A percentile compares a stretch with the other conserved stretches of the same genome.
phyloP scores from a whole-genome alignment of 2,329 filamentous ascomycete species.

The Fusarium pseudonygamai region DNA sequence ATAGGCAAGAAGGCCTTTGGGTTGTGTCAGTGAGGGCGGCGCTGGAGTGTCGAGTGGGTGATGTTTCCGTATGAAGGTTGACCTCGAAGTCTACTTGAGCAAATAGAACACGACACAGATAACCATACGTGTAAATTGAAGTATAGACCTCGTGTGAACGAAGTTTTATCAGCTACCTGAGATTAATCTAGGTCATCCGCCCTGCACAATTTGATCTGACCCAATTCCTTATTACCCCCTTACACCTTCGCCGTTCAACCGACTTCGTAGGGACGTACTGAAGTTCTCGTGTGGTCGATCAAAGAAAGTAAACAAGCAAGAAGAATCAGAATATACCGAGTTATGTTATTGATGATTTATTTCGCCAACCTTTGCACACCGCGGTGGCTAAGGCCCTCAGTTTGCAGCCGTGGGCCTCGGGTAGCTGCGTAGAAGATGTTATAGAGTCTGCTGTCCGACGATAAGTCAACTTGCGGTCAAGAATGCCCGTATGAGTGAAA shows the following conservation, averaged over 20 bases:
- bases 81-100: background rate
- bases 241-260: too few relatives aligned
- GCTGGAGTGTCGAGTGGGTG: too few relatives aligned
- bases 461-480: conserved; percentile 10
- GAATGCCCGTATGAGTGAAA: background rate
- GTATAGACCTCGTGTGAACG: too few relatives aligned
- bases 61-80: background rate
- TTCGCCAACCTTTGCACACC: background rate
- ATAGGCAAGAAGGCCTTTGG: accelerated
- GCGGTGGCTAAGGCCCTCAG: background rate
- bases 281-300: background rate
- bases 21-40: accelerated
- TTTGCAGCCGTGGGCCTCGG: conserved; percentile 21
- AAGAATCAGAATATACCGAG: background rate
- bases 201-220: too few relatives aligned
- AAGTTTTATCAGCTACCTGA: too few relatives aligned
- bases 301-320: background rate
- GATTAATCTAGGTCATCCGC: too few relatives aligned
- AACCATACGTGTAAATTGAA: background rate
- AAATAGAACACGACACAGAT: background rate
- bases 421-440: conserved; percentile 19
- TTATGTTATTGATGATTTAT: background rate
- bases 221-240: too few relatives aligned
- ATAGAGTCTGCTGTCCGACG: conserved; percentile 2
- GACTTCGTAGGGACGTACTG: too few relatives aligned